Conservation (phyloP, 1,284 basidiomycete species). For the Sanghuangporus baumii region DNA sequence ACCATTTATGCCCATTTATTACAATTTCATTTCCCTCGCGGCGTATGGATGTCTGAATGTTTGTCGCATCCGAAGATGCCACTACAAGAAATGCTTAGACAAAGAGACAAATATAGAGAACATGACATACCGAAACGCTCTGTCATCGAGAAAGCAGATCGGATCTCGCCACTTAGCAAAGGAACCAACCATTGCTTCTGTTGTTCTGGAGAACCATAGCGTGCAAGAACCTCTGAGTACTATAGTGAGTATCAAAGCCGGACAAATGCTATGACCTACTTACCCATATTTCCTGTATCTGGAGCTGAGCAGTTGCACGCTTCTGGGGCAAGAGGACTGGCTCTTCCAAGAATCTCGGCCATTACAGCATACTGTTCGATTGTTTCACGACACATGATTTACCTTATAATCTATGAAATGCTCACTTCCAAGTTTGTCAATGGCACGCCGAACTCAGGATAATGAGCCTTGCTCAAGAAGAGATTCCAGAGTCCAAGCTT, state of each 20-base stretch:
- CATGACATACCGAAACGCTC: conserved; percentile 66
- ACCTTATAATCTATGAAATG: conserved; percentile 2
- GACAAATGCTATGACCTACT: conserved; percentile 21
- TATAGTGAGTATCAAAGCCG: background rate
- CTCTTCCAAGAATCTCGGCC: conserved; percentile 90
- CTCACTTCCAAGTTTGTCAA: conserved; percentile 88
- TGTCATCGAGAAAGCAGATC: conserved; percentile 94
- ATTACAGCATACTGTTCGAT: conserved; percentile 82
- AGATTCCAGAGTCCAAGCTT: conserved; percentile 93
- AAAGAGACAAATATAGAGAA: conserved; percentile 6
- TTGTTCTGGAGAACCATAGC: conserved; percentile 86
- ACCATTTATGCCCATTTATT: conserved; percentile 97
- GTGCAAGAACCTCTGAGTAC: conserved; percentile 84
- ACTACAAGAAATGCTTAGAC: conserved; percentile 40
- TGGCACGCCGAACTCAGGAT: conserved; percentile 84
- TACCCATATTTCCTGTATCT: conserved; percentile 95
- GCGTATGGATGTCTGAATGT: conserved; percentile 86
- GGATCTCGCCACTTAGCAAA: conserved; percentile 87
- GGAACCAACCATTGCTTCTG: conserved; percentile 89
- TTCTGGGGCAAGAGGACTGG: conserved; percentile 78
- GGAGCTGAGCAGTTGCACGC: conserved; percentile 90
- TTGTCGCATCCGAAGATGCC: conserved; percentile 93
- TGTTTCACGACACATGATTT: background rate
- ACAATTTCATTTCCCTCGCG: conserved; percentile 87
- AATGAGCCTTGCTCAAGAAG: conserved; percentile 92